Evolutionary conservation across 164 flowering plant genomes (phyloP).

Genomic region (Chimonanthus praecox): DNA sequence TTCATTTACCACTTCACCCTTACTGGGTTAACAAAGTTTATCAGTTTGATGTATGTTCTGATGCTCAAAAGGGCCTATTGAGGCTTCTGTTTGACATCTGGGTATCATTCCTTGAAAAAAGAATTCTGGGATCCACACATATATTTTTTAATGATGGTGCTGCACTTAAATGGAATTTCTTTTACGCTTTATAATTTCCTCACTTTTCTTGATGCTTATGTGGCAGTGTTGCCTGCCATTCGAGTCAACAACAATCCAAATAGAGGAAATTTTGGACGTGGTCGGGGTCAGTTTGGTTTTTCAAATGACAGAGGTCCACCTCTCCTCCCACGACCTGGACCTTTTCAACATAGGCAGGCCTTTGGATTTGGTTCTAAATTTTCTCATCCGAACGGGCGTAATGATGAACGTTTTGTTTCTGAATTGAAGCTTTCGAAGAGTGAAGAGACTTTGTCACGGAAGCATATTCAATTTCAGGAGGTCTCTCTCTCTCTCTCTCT

Average conservation of each 20-base stretch:
- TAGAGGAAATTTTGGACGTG: constrained; percentile 68
- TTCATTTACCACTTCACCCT: not conserved
- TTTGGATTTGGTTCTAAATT: constrained; percentile 50
- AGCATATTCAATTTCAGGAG: constrained; percentile 70
- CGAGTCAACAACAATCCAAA: constrained; percentile 42
- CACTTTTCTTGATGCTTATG: not conserved
- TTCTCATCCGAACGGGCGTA: constrained; percentile 37
- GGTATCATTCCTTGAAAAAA: not conserved
- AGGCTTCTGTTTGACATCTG: no score
- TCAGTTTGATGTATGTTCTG: not conserved
- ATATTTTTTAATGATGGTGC: not conserved
- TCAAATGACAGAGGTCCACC: constrained; percentile 67
- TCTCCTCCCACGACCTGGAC: constrained; percentile 81
- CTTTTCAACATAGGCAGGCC: constrained; percentile 59
- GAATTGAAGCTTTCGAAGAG: constrained; percentile 82
- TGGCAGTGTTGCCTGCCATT: constrained; percentile 63
- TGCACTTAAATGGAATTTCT: not conserved
- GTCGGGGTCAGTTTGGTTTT: constrained; percentile 55
- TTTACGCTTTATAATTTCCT: not conserved
- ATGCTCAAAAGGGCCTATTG: no score
- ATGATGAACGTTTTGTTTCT: constrained; percentile 86
- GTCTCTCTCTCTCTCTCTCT: constrained; percentile 24
- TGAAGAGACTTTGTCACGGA: constrained; percentile 91
- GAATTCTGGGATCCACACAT: not conserved
- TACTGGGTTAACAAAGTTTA: not conserved